These are phyloP conservation scores for Triticum dicoccoides DNA, from an alignment of 176 grass and related monocot species.

Conservation along the genomic window DNA sequence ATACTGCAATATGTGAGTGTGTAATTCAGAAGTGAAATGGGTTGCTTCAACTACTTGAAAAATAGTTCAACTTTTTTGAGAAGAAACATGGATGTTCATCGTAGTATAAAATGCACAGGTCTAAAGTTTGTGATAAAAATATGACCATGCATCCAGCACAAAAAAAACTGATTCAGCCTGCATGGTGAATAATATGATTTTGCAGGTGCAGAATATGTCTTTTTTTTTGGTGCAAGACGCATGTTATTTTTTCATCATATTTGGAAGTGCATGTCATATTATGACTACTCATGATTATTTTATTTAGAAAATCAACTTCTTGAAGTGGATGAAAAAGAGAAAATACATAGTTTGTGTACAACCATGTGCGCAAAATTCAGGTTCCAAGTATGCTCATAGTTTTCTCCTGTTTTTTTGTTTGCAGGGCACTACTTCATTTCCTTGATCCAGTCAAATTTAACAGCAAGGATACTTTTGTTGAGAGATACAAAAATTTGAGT, in stretches of 20 bases:
- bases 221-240: neutral
- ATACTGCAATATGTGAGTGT: neutral
- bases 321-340: neutral
- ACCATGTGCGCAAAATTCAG: neutral
- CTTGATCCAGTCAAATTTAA: constrained; percentile 91
- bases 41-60: neutral
- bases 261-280: neutral
- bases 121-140: neutral
- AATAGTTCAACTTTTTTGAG: neutral
- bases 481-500: constrained; percentile 97
- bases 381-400: neutral
- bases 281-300: neutral
- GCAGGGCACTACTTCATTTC: constrained; percentile 97
- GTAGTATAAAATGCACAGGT: neutral
- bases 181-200: neutral
- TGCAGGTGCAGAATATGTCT: neutral
- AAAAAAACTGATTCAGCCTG: neutral
- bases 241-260: neutral
- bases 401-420: neutral
- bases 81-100: neutral
- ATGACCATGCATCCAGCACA: neutral
- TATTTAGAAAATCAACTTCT: neutral
- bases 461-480: constrained; percentile 96
- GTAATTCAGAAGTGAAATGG: neutral
- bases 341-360: neutral